A percentile compares a stretch with the other conserved stretches of the same genome.
phyloP scores from a whole-genome alignment of 163 green algal genomes.

The Trebouxiophyceae sp. region DNA sequence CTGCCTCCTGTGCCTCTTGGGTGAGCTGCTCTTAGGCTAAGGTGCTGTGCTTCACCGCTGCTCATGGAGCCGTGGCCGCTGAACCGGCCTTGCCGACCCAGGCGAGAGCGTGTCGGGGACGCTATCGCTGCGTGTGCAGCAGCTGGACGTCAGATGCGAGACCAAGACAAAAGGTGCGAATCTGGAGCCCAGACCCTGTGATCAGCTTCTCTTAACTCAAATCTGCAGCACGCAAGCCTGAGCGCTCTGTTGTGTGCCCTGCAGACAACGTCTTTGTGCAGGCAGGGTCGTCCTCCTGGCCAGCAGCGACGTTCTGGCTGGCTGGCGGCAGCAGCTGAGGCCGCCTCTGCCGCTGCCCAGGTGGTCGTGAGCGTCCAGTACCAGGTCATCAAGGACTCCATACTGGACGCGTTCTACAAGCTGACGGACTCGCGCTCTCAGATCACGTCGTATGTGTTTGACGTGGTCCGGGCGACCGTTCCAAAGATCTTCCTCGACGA shows the following conservation, averaged over 20 bases:
- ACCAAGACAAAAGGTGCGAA: conserved; percentile 79
- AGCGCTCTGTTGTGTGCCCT: background rate
- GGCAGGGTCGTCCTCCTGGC: too few species aligned
- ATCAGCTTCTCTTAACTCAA: too few species aligned
- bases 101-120: conserved; percentile 57
- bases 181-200: too few species aligned
- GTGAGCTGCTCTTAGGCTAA: background rate
- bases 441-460: conserved; percentile 73
- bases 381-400: conserved; percentile 45
- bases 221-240: too few species aligned
- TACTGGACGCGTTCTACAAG: conserved; percentile 85
- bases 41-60: background rate
- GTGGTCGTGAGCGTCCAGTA: conserved; percentile 86
- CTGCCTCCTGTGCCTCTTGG: conserved; percentile 46
- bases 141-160: conserved; percentile 78
- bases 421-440: conserved; percentile 80
- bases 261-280: background rate
- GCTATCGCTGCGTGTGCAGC: conserved; percentile 71
- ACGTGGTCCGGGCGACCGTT: conserved; percentile 68
- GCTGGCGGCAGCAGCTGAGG: too few species aligned
- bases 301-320: too few species aligned
- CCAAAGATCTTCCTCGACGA: conserved; percentile 68
- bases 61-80: background rate
- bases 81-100: too few species aligned
- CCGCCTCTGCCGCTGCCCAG: too few species aligned